Conservation (phyloP, 2,329 filamentous ascomycete species). For the Cordyceps farinosa region DNA sequence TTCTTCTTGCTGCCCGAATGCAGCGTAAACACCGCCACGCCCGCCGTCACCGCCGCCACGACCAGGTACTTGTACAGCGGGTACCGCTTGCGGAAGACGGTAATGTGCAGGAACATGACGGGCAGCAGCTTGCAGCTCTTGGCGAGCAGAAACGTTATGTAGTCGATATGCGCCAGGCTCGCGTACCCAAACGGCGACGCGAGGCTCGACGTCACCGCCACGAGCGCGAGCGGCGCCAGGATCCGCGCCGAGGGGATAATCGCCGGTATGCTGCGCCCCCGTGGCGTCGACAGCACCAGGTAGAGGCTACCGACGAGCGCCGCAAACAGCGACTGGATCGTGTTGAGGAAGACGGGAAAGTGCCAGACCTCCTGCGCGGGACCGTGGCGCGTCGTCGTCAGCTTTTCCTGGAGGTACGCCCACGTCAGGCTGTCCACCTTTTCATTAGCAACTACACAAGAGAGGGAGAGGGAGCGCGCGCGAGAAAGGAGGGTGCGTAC, state of each 20-base stretch:
- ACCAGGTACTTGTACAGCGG: conserved; percentile 96
- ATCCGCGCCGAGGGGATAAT: conserved; percentile 77
- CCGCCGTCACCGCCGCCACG: conserved; percentile 82
- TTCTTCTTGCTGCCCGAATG: conserved; percentile 63
- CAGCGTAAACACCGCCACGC: conserved; percentile 92
- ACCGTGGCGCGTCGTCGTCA: conserved; percentile 88
- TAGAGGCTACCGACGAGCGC: conserved; percentile 79
- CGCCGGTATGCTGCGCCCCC: conserved; percentile 42
- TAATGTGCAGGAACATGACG: conserved; percentile 95
- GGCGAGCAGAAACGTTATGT: conserved; percentile 94
- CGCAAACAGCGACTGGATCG: conserved; percentile 83
- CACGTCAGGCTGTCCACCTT: conserved; percentile 71
- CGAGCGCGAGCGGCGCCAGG: conserved; percentile 73
- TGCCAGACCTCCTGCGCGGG: conserved; percentile 75
- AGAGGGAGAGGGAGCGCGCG: background rate
- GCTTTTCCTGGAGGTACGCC: conserved; percentile 94
- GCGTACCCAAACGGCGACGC: conserved; percentile 96
- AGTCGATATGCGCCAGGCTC: conserved; percentile 88
- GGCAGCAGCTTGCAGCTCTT: conserved; percentile 99
- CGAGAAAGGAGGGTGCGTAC: conserved; percentile 48
- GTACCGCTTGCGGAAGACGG: conserved; percentile 82
- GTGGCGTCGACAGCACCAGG: conserved; percentile 61
- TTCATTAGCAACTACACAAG: background rate
- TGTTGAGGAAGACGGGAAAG: conserved; percentile 93
- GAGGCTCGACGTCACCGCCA: conserved; percentile 82